These are phyloP conservation scores for Heracleum sosnowskyi DNA, from an alignment of 129 eudicot species.

Conservation along the genomic window DNA sequence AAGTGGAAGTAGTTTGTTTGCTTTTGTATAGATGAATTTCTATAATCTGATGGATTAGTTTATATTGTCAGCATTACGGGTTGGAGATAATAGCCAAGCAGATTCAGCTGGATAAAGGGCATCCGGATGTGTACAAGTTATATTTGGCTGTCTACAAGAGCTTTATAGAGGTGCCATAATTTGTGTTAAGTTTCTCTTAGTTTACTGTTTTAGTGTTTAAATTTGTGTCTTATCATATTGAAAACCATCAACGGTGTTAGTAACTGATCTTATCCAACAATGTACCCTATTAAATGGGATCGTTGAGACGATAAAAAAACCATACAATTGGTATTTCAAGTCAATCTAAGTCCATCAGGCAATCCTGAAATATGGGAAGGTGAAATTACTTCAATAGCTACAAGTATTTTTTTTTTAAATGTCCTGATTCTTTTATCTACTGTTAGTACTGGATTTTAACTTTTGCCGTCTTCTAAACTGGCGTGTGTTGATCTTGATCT, in stretches of 20 bases:
- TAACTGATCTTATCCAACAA: not conserved
- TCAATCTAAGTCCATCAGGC: not conserved
- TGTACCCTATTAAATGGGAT: not conserved
- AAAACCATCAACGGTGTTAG: not conserved
- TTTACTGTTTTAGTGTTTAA: not conserved
- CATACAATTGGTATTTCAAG: not conserved
- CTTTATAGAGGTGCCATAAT: constrained; percentile 73
- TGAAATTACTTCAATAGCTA: not conserved
- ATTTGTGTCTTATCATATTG: not conserved
- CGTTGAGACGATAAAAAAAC: not conserved
- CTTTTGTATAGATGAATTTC: not conserved
- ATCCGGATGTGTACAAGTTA: constrained; percentile 53
- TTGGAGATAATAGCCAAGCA: constrained; percentile 77
- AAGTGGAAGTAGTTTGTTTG: constrained; percentile 5
- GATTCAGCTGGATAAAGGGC: constrained; percentile 66
- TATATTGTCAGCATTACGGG: constrained; percentile 60
- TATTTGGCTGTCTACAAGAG: constrained; percentile 73
- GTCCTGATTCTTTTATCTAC: not conserved
- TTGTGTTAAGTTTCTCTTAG: not conserved
- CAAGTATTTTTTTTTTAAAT: not conserved
- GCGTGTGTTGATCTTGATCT: not conserved
- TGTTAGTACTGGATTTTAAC: not conserved
- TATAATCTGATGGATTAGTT: not conserved
- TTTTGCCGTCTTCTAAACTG: not conserved
- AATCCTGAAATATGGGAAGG: not conserved